A percentile compares a stretch with the other conserved stretches of the same genome.
Evolutionary conservation across 495 filamentous ascomycete genomes (phyloP).

Genomic region (Saxispiralis lemnorum): DNA sequence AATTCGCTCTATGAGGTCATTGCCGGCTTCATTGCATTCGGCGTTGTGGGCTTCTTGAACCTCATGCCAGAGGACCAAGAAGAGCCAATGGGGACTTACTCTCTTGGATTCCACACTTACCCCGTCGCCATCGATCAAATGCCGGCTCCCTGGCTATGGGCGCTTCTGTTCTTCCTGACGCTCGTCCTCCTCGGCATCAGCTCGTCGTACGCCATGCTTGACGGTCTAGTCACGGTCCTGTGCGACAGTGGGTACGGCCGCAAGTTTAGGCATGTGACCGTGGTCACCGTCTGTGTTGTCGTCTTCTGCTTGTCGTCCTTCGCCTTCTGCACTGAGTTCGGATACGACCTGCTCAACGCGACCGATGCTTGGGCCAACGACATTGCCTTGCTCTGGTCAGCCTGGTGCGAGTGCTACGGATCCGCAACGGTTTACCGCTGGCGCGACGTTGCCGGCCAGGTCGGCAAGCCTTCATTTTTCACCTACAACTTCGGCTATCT

Average conservation of each 20-base stretch:
- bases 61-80: neutral
- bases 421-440: neutral
- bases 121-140: neutral
- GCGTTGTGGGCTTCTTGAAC: neutral
- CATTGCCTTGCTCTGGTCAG: neutral
- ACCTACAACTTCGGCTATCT: neutral
- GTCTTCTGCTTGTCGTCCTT: neutral
- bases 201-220: neutral
- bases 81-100: neutral
- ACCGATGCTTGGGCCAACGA: neutral
- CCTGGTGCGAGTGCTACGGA: neutral
- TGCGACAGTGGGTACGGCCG: neutral
- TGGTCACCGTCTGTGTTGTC: neutral
- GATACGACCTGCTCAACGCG: neutral
- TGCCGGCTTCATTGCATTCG: neutral
- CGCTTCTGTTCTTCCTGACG: neutral
- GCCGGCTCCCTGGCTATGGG: neutral
- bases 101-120: neutral
- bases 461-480: neutral
- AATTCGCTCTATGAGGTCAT: neutral
- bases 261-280: neutral
- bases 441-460: neutral
- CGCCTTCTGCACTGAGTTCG: neutral
- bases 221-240: neutral
- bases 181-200: neutral